Evolutionary conservation across 2,329 filamentous ascomycete species (phyloP).

Genomic region (Penicillium sp.): DNA sequence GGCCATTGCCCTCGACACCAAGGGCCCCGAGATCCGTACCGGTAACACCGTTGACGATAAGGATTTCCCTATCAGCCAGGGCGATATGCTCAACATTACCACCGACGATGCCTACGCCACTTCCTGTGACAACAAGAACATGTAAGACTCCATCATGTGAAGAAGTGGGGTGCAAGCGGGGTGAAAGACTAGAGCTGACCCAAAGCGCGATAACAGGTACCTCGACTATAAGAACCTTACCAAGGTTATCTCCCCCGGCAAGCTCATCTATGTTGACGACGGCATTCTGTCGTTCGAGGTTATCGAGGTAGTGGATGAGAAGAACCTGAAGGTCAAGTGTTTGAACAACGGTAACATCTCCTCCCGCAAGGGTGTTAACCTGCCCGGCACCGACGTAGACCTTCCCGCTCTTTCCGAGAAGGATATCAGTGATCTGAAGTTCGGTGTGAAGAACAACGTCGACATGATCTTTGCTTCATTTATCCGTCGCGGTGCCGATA

Average conservation of each 20-base stretch:
- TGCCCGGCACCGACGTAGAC: constrained; percentile 98
- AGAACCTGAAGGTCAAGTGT: constrained; percentile 83
- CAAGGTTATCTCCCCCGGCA: constrained; percentile 89
- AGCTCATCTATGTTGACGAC: constrained; percentile 97
- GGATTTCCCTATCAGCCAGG: constrained; percentile 79
- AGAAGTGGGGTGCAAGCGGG: not conserved
- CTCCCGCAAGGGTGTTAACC: constrained; percentile 98
- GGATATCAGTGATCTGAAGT: constrained; percentile 89
- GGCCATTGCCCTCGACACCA: constrained; percentile 88
- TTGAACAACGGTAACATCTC: constrained; percentile 99
- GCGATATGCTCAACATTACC: constrained; percentile 89
- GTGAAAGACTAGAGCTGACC: constrained; percentile 12
- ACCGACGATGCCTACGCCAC: constrained; percentile 92
- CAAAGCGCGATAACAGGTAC: constrained; percentile 59
- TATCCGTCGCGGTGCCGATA: constrained; percentile 92
- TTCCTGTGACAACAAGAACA: constrained; percentile 83
- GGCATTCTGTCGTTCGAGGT: constrained; percentile 97
- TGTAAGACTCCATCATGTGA: constrained; percentile 61
- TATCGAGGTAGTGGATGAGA: constrained; percentile 78
- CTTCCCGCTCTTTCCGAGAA: constrained; percentile 97
- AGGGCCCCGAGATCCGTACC: constrained; percentile 85
- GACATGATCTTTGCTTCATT: constrained; percentile 99
- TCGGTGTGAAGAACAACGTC: constrained; percentile 97
- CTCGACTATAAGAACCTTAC: constrained; percentile 99
- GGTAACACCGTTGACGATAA: constrained; percentile 70